Conservation (phyloP, 2,329 filamentous ascomycete genomes). For the Penicillium janthinellum region DNA sequence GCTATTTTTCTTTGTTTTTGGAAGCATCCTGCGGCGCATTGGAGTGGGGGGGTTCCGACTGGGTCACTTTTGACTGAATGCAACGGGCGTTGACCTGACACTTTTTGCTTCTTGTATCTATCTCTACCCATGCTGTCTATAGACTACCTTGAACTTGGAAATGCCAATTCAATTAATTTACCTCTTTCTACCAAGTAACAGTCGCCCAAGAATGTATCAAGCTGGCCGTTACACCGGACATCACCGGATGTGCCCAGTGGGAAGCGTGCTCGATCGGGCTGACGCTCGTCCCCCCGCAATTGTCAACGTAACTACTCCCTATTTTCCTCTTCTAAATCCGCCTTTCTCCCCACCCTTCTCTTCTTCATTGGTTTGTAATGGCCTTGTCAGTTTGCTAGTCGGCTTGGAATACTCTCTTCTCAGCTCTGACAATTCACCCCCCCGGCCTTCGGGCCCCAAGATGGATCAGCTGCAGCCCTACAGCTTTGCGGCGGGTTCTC, state of each 20-base stretch:
- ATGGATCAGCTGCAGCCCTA: slow-evolving; percentile 29
- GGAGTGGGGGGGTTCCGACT: background rate
- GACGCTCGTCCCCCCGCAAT: slow-evolving; percentile 20
- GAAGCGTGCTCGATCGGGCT: slow-evolving; percentile 24
- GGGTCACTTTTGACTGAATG: background rate
- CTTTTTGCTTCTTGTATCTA: background rate
- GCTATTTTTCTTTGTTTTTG: background rate
- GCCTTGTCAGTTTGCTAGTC: background rate
- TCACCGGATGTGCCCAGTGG: slow-evolving; percentile 19
- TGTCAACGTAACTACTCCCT: slow-evolving; percentile 23
- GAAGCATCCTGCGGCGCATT: slow-evolving; percentile 21
- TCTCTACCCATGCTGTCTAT: background rate
- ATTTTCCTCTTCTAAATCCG: slow-evolving; percentile 25
- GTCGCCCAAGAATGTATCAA: too few relatives aligned
- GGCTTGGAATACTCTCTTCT: background rate
- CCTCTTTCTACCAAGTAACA: background rate
- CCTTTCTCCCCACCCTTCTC: slow-evolving; percentile 9
- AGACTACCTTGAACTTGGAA: background rate
- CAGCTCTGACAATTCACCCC: slow-evolving; percentile 3
- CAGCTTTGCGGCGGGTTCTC: slow-evolving; percentile 17
- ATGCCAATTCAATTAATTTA: too few relatives aligned
- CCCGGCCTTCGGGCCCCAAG: slow-evolving; percentile 21
- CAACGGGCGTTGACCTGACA: background rate
- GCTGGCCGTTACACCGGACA: slow-evolving; percentile 20
- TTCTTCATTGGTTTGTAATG: slow-evolving; percentile 17